phyloP scores from a whole-genome alignment of 768 basidiomycete genomes.

The Pleurotus salmoneostramineus region DNA sequence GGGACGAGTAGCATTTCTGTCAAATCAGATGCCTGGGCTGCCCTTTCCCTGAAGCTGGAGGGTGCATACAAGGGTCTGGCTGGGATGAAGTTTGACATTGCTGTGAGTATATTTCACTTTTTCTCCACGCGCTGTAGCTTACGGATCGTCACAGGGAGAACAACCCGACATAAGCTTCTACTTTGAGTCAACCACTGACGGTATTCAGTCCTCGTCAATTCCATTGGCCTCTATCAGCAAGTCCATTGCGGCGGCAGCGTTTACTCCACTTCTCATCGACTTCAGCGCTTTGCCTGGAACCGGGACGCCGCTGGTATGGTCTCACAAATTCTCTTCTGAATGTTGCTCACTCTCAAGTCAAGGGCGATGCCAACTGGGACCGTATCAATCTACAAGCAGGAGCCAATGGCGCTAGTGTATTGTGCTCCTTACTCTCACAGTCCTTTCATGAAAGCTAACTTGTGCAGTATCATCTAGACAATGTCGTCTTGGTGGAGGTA shows the following conservation, averaged over 20 bases:
- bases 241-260: conserved; percentile 28
- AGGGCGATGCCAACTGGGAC: conserved; percentile 44
- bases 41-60: conserved; percentile 39
- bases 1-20: conserved; percentile 41
- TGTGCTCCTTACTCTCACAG: conserved; percentile 1
- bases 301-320: conserved; percentile 30
- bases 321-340: not conserved
- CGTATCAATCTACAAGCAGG: conserved; percentile 45
- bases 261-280: conserved; percentile 42
- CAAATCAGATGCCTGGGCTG: conserved; percentile 36
- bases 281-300: conserved; percentile 42
- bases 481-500: conserved; percentile 40
- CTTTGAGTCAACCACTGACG: conserved; percentile 35
- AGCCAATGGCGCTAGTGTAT: conserved; percentile 38
- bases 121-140: not conserved
- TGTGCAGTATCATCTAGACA: conserved; percentile 44
- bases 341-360: not conserved
- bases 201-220: conserved; percentile 31
- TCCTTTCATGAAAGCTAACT: not conserved
- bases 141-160: conserved; percentile 27
- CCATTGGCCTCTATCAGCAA: conserved; percentile 38
- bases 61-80: conserved; percentile 38
- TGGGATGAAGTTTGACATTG: conserved; percentile 48
- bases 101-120: conserved; percentile 24
- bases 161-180: conserved; percentile 40